phyloP scores from a whole-genome alignment of 2,329 filamentous ascomycete genomes.

The Tetracladium maxilliforme region DNA sequence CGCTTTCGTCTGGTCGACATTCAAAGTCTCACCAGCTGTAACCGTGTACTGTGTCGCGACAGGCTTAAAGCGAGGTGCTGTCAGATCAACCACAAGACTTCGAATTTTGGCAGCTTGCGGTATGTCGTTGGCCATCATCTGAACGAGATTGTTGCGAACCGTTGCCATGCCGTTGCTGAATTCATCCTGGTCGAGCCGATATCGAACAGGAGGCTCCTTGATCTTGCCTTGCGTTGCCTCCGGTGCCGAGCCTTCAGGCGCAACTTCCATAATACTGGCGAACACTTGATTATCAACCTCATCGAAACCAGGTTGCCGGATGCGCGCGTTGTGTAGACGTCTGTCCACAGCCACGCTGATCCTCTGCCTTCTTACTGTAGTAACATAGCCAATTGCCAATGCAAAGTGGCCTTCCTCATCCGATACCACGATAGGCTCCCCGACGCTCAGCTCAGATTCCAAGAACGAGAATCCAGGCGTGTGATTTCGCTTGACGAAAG shows the following conservation, averaged over 20 bases:
- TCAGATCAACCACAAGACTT: constrained; percentile 65
- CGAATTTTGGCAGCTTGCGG: constrained; percentile 60
- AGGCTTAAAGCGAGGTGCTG: constrained; percentile 58
- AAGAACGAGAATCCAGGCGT: constrained; percentile 62
- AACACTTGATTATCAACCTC: constrained; percentile 70
- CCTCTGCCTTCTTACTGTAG: constrained; percentile 55
- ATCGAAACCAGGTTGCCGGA: constrained; percentile 63
- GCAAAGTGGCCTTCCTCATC: constrained; percentile 94
- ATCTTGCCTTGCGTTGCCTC: constrained; percentile 35
- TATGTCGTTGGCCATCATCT: constrained; percentile 72
- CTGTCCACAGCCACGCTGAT: constrained; percentile 87
- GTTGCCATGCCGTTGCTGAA: constrained; percentile 97
- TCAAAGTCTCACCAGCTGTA: constrained; percentile 52
- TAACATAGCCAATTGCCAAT: constrained; percentile 81
- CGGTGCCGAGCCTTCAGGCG: constrained; percentile 34
- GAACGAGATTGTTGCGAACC: constrained; percentile 84
- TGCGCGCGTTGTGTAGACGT: constrained; percentile 72
- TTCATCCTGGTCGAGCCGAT: constrained; percentile 91
- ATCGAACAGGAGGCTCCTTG: constrained; percentile 44
- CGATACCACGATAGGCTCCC: constrained; percentile 91
- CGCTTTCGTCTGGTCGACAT: constrained; percentile 73
- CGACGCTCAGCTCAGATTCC: constrained; percentile 75
- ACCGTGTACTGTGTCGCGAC: constrained; percentile 48
- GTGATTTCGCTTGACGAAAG: constrained; percentile 57
- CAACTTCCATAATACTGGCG: constrained; percentile 79